Evolutionary conservation across 495 filamentous ascomycete species (phyloP).

Genomic region (Halenospora varia): DNA sequence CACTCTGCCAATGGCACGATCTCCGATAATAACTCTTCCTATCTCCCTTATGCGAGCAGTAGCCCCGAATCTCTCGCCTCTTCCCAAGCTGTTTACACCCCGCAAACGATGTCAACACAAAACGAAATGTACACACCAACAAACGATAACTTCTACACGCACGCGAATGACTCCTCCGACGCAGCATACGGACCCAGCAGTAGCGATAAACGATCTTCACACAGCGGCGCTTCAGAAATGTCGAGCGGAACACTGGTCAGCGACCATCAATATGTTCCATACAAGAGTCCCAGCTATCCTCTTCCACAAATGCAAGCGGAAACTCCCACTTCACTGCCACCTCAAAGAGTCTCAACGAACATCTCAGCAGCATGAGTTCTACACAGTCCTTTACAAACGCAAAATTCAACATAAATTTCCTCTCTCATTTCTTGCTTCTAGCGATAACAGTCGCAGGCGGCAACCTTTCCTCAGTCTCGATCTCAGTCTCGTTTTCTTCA

Average conservation of each 20-base stretch:
- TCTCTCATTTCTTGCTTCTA: no score
- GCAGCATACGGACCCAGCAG: constrained; percentile 18
- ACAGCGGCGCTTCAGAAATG: constrained; percentile 2
- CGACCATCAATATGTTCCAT: constrained; percentile 26
- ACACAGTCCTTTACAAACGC: not conserved
- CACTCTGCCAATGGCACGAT: constrained; percentile 4
- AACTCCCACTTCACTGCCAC: not conserved
- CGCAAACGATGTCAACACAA: constrained; percentile 22
- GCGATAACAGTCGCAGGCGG: no score
- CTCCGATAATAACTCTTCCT: constrained; percentile 11
- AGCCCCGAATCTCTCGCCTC: constrained; percentile 19
- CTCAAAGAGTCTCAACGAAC: not conserved
- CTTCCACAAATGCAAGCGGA: not conserved
- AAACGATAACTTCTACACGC: constrained; percentile 21
- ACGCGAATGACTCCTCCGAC: constrained; percentile 17
- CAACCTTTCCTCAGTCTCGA: no score
- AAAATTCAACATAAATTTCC: not conserved
- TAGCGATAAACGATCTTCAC: constrained; percentile 16
- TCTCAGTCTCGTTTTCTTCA: no score
- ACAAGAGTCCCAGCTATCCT: constrained; percentile 12
- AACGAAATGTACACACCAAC: constrained; percentile 20
- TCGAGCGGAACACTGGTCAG: constrained; percentile 22
- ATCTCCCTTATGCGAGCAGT: constrained; percentile 18
- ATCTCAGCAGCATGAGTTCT: not conserved
- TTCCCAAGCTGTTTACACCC: constrained; percentile 14